phyloP scores from a whole-genome alignment of 2,329 filamentous ascomycete species.

The Penicillium thymicola region DNA sequence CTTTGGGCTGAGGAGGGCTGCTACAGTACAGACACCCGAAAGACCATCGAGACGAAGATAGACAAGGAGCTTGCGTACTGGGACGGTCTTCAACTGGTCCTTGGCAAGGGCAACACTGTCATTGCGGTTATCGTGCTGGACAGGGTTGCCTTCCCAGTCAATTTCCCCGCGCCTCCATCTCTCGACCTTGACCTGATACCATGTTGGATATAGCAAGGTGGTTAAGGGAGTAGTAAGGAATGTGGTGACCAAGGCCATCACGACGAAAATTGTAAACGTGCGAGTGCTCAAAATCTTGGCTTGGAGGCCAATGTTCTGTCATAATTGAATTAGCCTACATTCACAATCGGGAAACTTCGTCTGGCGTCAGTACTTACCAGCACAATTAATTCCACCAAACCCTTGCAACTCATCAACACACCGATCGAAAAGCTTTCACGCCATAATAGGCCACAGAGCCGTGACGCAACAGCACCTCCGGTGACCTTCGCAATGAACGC shows the following conservation, averaged over 20 bases:
- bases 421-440: slow-evolving; percentile 86
- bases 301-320: slow-evolving; percentile 73
- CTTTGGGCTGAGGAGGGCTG: slow-evolving; percentile 69
- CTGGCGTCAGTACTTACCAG: slow-evolving; percentile 51
- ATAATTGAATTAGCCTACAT: not conserved
- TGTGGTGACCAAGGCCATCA: slow-evolving; percentile 87
- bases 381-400: slow-evolving; percentile 92
- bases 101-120: slow-evolving; percentile 41
- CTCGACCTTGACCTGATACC: slow-evolving; percentile 70
- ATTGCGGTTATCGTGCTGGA: slow-evolving; percentile 43
- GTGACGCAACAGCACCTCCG: slow-evolving; percentile 76
- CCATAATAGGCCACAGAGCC: slow-evolving; percentile 76
- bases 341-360: not conserved
- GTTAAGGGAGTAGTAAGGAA: slow-evolving; percentile 79
- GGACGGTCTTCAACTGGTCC: slow-evolving; percentile 50
- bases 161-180: slow-evolving; percentile 81
- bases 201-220: slow-evolving; percentile 69
- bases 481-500: slow-evolving; percentile 83
- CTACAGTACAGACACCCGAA: slow-evolving; percentile 74
- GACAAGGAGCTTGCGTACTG: slow-evolving; percentile 67
- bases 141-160: slow-evolving; percentile 72
- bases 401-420: slow-evolving; percentile 93
- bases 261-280: slow-evolving; percentile 90
- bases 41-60: slow-evolving; percentile 83
- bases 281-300: slow-evolving; percentile 74